phyloP scores from a whole-genome alignment of 352 stramenopile species.

The Globisporangium spiculum region DNA sequence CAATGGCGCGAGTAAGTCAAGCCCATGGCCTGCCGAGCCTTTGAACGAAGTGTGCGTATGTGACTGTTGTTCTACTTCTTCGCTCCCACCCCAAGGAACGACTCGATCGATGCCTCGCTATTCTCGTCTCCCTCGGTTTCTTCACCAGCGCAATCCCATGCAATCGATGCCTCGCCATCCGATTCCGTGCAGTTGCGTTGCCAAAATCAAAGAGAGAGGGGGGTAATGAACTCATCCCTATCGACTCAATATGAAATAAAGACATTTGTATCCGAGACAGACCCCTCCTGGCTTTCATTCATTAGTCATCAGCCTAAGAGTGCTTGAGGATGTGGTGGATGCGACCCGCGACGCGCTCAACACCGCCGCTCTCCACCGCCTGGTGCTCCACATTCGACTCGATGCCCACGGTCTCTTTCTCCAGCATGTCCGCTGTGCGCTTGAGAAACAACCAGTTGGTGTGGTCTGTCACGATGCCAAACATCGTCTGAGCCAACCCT shows the following conservation, averaged over 20 bases:
- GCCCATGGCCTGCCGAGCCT: not conserved
- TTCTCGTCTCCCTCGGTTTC: not conserved
- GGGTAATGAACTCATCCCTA: not conserved
- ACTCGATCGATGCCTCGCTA: not conserved
- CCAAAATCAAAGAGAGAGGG: not conserved
- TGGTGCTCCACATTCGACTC: not conserved
- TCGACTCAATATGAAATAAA: not conserved
- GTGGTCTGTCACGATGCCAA: not conserved
- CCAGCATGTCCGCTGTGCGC: not conserved
- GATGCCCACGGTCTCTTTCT: not conserved
- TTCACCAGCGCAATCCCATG: conserved; percentile 11
- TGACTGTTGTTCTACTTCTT: not conserved
- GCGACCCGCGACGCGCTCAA: not conserved
- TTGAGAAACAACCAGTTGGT: not conserved
- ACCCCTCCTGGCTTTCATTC: not conserved
- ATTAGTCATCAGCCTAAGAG: not conserved
- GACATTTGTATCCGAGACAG: not conserved
- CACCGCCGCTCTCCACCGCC: not conserved
- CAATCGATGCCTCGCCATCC: conserved; percentile 4
- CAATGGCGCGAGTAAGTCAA: conserved; percentile 51
- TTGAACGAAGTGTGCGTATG: not conserved
- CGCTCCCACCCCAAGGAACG: not conserved
- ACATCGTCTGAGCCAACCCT: not conserved
- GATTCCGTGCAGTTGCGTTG: conserved; percentile 11
- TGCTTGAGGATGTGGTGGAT: not conserved